phyloP scores from a whole-genome alignment of 768 basidiomycete genomes.

The Kwoniella europaea region DNA sequence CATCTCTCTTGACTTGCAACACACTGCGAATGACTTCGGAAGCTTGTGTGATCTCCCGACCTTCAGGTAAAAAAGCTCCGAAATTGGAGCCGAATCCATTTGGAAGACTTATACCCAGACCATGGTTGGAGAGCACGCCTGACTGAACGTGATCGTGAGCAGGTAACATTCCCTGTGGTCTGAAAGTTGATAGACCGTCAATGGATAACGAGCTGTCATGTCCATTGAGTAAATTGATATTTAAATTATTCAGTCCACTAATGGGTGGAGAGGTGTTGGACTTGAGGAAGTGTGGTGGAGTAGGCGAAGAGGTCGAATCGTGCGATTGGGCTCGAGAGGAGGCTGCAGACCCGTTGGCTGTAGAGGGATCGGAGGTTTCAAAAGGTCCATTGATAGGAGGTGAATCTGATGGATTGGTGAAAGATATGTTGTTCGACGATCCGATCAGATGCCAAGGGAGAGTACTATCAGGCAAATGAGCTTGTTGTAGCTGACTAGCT shows the following conservation, averaged over 20 bases:
- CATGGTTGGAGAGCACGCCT: neutral
- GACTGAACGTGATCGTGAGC: neutral
- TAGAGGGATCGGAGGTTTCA: neutral
- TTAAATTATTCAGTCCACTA: neutral
- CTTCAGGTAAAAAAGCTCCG: neutral
- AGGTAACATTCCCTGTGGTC: neutral
- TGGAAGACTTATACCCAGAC: neutral
- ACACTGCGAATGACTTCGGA: conserved; percentile 10
- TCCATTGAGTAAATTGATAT: neutral
- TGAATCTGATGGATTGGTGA: neutral
- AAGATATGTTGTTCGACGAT: conserved; percentile 15
- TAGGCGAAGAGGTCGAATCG: conserved; percentile 5
- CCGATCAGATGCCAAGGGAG: conserved; percentile 20
- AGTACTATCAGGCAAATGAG: neutral
- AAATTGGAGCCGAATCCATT: neutral
- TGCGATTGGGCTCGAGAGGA: conserved; percentile 9
- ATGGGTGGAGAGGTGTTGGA: neutral
- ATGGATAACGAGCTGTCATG: neutral
- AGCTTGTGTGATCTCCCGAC: neutral
- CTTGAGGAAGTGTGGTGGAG: neutral
- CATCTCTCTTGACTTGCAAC: neutral
- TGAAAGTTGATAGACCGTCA: neutral
- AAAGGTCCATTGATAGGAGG: neutral
- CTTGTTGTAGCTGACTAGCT: neutral
- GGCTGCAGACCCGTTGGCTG: neutral